A percentile compares a stretch with the other conserved stretches of the same genome.
phyloP scores from a whole-genome alignment of 2,329 filamentous ascomycete species.

The Chrysoporthe puriensis region DNA sequence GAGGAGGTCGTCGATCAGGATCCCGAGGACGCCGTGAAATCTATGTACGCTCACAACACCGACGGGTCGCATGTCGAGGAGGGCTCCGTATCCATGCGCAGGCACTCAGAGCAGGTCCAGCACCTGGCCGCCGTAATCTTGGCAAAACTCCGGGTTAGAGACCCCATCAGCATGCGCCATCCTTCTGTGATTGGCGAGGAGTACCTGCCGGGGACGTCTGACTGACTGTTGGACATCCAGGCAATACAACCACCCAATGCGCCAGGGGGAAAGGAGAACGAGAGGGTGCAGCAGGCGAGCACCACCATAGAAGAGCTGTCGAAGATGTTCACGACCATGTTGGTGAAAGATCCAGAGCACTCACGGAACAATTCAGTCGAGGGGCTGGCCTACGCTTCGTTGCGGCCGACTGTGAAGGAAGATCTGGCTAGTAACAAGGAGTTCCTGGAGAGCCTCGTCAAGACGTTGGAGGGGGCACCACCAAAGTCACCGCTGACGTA shows the following conservation, averaged over 20 bases:
- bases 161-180: constrained; percentile 33
- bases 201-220: constrained; percentile 42
- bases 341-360: constrained; percentile 61
- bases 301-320: constrained; percentile 70
- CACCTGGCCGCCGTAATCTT: constrained; percentile 74
- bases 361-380: constrained; percentile 77
- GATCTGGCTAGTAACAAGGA: constrained; percentile 68
- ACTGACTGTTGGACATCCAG: constrained; percentile 55
- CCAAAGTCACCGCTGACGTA: constrained; percentile 76
- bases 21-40: constrained; percentile 57
- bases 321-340: constrained; percentile 67
- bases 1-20: constrained; percentile 80
- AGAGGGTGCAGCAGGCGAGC: constrained; percentile 56
- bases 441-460: constrained; percentile 72
- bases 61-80: constrained; percentile 59
- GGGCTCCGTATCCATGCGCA: constrained; percentile 62
- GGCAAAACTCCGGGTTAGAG: constrained; percentile 68
- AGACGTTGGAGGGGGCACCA: constrained; percentile 60
- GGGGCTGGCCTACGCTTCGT: constrained; percentile 87
- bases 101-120: constrained; percentile 64
- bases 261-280: constrained; percentile 40
- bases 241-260: constrained; percentile 53
- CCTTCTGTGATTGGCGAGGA: constrained; percentile 26
- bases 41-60: constrained; percentile 54
- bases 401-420: constrained; percentile 85